Base-by-base conservation (phyloP, 2,329 filamentous ascomycete species). In the Nakataea oryzae region DNA sequence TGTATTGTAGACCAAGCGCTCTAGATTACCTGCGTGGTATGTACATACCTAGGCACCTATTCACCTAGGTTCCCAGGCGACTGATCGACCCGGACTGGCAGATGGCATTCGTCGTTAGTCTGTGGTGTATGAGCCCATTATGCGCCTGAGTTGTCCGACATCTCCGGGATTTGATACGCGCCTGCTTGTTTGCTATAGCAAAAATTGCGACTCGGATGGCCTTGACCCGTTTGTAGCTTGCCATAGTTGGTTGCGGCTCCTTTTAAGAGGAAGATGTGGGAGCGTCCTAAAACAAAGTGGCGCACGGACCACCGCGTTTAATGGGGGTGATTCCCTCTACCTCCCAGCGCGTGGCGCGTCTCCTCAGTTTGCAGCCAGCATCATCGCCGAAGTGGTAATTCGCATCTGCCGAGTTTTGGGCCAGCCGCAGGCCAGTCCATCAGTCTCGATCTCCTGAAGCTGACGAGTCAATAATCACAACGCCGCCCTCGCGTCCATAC, bases 261-360 rank as follows among this genome's bases (percentile, higher is more conserved):
- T n/a, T n/a, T n/a, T n/a, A n/a, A n/a, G n/a, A n/a, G n/a, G n/a
- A n/a, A n/a, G n/a, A n/a, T n/a, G n/a, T n/a, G n/a, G n/a, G n/a
- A n/a, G n/a, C n/a, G n/a, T n/a, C n/a, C n/a, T n/a, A n/a, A n/a
- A n/a, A n/a, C n/a, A n/a, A n/a, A n/a, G n/a, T n/a, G 21, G 21
- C 28, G 66, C 66, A 66, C 65, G 65, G 64, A 28, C 66, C 66
- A 66, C 29, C 5, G 41, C 21, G 54, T 61, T 50, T 61, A 67
- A 64, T 66, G 62, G 65, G n/a, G 13, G 28, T 32, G 29, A 7
- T 29, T 14, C 57, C 26, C 57, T 58, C 24, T 41, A 5, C n/a
- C n/a, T n/a, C n/a, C n/a, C n/a, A n/a, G 9, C 17, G 21, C 21
- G 21, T n/a, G 41, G 21, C 41, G 41, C 41, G 41, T 50, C 41